Evolutionary conservation across 345 rosid species (phyloP).

Genomic region (Salix exigua): DNA sequence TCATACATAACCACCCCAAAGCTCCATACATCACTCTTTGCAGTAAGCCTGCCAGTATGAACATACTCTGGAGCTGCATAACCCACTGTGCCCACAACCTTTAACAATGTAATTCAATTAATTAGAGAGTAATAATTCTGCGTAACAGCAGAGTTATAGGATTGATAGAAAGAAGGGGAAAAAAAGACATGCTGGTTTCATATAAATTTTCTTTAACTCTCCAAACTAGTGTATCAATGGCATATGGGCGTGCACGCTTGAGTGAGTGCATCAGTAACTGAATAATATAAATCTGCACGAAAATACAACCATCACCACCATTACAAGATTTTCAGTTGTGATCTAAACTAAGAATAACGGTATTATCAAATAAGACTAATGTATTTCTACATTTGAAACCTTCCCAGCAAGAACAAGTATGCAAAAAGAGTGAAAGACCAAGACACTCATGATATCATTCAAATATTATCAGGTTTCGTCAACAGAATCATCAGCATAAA

Average conservation of each 20-base stretch:
- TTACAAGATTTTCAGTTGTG: not conserved
- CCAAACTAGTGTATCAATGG: not conserved
- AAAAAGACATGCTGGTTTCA: not conserved
- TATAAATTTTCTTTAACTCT: not conserved
- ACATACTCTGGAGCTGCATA: constrained; percentile 98
- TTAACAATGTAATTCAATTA: constrained; percentile 2
- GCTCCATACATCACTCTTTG: constrained; percentile 98
- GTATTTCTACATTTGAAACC: not conserved
- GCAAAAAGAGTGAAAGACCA: not conserved
- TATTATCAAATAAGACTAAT: not conserved
- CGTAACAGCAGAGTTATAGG: not conserved
- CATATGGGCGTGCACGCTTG: not conserved
- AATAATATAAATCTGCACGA: not conserved
- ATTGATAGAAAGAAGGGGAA: not conserved
- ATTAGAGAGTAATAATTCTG: not conserved
- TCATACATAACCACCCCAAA: constrained; percentile 94
- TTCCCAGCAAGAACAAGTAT: not conserved
- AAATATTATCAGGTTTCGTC: not conserved
- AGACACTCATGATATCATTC: not conserved
- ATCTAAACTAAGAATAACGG: not conserved
- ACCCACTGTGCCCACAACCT: constrained; percentile 98
- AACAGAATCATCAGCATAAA: not conserved
- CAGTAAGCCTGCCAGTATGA: constrained; percentile 77
- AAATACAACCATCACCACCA: not conserved
- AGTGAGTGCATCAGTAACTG: too few relatives aligned